Base-by-base conservation (phyloP, 257 asterid genomes). In the Salvia miltiorrhiza region DNA sequence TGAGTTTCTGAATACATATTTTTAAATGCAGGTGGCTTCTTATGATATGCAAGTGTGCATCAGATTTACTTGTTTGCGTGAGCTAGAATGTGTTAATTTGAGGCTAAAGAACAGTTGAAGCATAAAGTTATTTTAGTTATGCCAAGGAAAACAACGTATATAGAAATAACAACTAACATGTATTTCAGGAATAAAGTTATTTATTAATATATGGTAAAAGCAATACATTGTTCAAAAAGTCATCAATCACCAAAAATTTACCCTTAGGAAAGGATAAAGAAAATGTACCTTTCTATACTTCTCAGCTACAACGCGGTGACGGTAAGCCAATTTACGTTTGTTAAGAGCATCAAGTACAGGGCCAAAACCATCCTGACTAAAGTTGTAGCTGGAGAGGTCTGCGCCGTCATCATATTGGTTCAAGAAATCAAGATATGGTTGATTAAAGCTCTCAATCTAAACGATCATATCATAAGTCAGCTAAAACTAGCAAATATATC, bases 361-460 rank as follows among this genome's bases (percentile, higher is more conserved):
- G 56, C 87, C 83, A 54, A 89, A 81, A 52, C 92, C 87, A 77
- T 90, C 99, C 57, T 73, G 73, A 33, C 75, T 78, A 80, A 90
- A 94, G 78, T 87, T 77, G 75, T 94, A 94, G 32, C 74, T 81
- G 44, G 93, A 80, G 58, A 94, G 95, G 78, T 89, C 89, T 71
- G 52, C 66, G 58, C 90, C 91, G 37, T 94, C 97, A 69, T 93
- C 97, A 66, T 79, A 81, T 65, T 79, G 78, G 65, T 74, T 76
- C 82, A 86, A 73, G 77, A 70, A 81, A 78, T 91, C 93, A 55
- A 94, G 85, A 77, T 81, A 83, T 8, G 99, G 96, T 78, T 88
- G 86, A 82, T 90, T 94, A 84, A 78, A 85, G 67, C 81, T 77
- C 70, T 94, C 97, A 64, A 94, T 74, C 97, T 90, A 79, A 67